A percentile compares a stretch with the other conserved stretches of the same genome.
phyloP scores from a whole-genome alignment of 2,329 filamentous ascomycete species.

The Phialophora expanda region DNA sequence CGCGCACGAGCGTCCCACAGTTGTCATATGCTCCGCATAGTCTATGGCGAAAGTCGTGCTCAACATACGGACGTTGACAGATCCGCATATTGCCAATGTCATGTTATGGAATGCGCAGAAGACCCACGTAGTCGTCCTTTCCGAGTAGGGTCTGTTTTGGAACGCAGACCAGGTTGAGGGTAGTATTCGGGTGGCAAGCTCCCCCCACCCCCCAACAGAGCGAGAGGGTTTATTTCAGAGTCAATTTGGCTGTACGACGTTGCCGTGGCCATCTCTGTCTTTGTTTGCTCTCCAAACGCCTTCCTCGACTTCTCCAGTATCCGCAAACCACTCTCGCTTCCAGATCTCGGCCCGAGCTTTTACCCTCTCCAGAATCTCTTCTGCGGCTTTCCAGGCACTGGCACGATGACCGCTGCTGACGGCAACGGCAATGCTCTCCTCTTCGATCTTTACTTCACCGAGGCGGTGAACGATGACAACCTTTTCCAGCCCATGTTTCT shows the following conservation, averaged over 20 bases:
- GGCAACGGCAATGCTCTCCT: conserved; percentile 90
- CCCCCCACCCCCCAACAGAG: background rate
- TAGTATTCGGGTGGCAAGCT: background rate
- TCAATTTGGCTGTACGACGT: conserved; percentile 21
- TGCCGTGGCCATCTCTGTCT: conserved; percentile 35
- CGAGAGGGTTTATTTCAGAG: background rate
- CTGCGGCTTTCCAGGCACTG: conserved; percentile 84
- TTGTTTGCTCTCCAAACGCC: conserved; percentile 40
- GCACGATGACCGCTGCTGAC: conserved; percentile 82
- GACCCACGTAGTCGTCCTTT: background rate
- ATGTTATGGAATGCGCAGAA: background rate
- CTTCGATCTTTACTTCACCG: conserved; percentile 83
- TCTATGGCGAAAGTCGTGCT: background rate
- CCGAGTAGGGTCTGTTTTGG: background rate
- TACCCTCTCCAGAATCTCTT: conserved; percentile 84
- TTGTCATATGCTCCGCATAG: background rate
- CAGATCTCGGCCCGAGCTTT: conserved; percentile 85
- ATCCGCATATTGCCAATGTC: background rate
- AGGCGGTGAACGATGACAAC: conserved; percentile 84
- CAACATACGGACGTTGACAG: background rate
- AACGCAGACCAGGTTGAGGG: background rate
- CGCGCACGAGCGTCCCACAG: background rate
- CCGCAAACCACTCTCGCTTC: conserved; percentile 48
- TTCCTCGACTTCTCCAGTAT: conserved; percentile 37
- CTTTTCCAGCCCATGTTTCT: conserved; percentile 69